phyloP scores from a whole-genome alignment of 2,329 filamentous ascomycete genomes.

The Hymenoscyphus salicellus region DNA sequence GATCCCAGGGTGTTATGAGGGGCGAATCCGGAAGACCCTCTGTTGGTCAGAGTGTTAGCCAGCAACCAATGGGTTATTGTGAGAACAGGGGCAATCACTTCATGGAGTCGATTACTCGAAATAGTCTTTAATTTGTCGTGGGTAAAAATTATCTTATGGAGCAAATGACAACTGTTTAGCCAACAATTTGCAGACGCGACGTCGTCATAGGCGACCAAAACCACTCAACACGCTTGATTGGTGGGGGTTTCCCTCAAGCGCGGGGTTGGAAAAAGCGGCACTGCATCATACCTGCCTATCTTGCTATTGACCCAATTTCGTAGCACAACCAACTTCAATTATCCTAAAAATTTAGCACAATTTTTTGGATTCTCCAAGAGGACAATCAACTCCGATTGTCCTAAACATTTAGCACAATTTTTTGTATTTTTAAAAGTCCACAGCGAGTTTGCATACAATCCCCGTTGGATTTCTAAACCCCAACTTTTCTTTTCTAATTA shows the following conservation, averaged over 20 bases:
- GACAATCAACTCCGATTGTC: too few species aligned
- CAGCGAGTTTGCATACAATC: too few species aligned
- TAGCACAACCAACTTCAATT: too few species aligned
- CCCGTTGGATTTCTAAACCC: too few species aligned
- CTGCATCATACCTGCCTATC: too few species aligned
- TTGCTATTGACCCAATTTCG: too few species aligned
- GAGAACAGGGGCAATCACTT: slow-evolving; percentile 12
- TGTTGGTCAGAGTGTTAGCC: slow-evolving; percentile 4
- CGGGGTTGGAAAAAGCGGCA: background rate
- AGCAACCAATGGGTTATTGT: background rate
- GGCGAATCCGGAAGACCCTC: slow-evolving; percentile 16
- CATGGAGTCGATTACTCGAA: slow-evolving; percentile 12
- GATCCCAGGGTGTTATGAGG: slow-evolving; percentile 25
- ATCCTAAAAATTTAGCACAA: too few species aligned
- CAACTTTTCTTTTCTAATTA: too few species aligned
- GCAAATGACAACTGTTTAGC: background rate
- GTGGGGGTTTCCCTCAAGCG: background rate
- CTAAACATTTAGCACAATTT: background rate
- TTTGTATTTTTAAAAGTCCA: too few species aligned
- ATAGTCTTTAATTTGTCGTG: background rate
- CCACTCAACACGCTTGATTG: slow-evolving; percentile 5
- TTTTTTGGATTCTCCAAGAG: too few species aligned
- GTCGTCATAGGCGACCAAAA: slow-evolving; percentile 21
- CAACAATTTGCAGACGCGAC: background rate
- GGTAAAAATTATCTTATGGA: background rate